phyloP scores from a whole-genome alignment of 805 yeast species.

The Saturnispora silvae region DNA sequence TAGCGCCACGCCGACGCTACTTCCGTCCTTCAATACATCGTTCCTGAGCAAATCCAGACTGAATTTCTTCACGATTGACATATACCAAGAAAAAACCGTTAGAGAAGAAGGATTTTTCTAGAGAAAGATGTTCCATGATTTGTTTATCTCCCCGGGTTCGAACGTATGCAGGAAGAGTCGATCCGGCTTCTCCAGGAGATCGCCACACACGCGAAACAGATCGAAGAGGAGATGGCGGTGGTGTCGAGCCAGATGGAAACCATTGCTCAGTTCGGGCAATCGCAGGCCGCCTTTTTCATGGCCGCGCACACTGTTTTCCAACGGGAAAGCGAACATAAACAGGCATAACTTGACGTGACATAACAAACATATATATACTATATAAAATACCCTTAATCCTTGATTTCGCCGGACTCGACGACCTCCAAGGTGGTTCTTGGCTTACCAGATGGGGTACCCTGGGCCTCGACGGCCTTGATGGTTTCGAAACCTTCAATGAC shows the following conservation, averaged over 20 bases:
- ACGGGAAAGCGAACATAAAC: constrained; percentile 20
- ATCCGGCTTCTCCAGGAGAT: constrained; percentile 15
- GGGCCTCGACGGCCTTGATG: constrained; percentile 72
- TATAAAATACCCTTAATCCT: constrained; percentile 15
- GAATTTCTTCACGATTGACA: neutral
- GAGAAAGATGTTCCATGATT: too few species aligned
- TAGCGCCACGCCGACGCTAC: constrained; percentile 46
- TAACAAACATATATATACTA: constrained; percentile 9
- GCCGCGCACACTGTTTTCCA: constrained; percentile 24
- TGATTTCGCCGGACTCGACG: constrained; percentile 49
- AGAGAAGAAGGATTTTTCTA: too few species aligned
- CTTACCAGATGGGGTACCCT: constrained; percentile 40
- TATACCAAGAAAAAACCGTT: too few species aligned
- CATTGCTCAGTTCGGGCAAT: constrained; percentile 20
- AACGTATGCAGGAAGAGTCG: constrained; percentile 2
- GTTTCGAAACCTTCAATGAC: constrained; percentile 75
- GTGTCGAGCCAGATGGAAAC: constrained; percentile 20
- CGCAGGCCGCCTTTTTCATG: constrained; percentile 23
- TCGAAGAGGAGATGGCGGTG: constrained; percentile 15
- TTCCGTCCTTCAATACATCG: too few species aligned
- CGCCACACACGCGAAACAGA: constrained; percentile 15
- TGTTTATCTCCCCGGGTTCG: too few species aligned
- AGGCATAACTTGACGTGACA: constrained; percentile 1
- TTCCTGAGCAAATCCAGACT: too few species aligned
- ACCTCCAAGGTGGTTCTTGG: constrained; percentile 39